phyloP scores from a whole-genome alignment of 768 basidiomycete species.

The Boletus huronensis region DNA sequence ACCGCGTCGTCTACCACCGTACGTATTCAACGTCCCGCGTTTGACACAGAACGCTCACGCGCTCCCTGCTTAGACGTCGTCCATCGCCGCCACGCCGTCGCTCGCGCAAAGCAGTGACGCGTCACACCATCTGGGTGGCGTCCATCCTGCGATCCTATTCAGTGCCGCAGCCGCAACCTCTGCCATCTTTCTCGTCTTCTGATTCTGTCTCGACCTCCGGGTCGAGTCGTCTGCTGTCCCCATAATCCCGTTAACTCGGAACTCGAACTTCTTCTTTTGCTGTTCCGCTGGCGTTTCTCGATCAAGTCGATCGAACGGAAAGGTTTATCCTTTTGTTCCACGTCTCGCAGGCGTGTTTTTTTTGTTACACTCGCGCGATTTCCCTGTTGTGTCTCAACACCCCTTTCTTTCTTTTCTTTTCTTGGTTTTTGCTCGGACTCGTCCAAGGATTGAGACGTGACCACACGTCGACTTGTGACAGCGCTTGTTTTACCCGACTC shows the following conservation, averaged over 20 bases:
- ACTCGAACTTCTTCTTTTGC: background rate
- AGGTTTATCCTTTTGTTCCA: too few relatives aligned
- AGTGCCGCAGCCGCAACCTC: background rate
- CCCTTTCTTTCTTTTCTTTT: background rate
- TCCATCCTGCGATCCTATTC: conserved; percentile 2
- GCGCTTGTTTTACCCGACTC: background rate
- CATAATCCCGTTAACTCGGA: background rate
- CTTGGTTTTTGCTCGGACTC: background rate
- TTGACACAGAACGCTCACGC: background rate
- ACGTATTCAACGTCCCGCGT: background rate
- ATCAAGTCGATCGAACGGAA: background rate
- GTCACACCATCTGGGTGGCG: conserved; percentile 4
- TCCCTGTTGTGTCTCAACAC: background rate
- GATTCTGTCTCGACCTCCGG: background rate
- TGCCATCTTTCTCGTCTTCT: background rate
- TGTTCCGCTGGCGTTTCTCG: background rate
- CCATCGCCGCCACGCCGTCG: background rate
- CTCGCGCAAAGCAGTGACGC: conserved; percentile 12
- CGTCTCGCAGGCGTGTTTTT: background rate
- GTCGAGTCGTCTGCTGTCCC: background rate
- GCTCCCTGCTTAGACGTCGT: background rate
- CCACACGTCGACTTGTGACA: background rate
- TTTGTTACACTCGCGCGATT: background rate
- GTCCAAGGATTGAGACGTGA: background rate
- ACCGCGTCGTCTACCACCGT: background rate